Evolutionary conservation across 1,284 basidiomycete genomes (phyloP).

Genomic region (Malassezia sp.): DNA sequence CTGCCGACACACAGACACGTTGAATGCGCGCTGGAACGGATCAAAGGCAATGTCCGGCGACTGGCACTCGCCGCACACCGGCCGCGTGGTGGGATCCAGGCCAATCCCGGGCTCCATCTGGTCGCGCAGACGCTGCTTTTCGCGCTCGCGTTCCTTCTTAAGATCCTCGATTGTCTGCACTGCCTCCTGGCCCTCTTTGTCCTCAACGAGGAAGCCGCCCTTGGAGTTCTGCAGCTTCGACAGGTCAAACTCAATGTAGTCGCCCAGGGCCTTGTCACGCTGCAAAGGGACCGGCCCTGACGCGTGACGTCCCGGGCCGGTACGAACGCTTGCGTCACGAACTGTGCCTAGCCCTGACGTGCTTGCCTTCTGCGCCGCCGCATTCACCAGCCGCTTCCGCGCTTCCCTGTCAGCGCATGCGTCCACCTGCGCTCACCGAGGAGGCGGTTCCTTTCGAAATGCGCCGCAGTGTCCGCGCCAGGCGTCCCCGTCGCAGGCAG

Average conservation of each 20-base stretch:
- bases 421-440: too few relatives aligned
- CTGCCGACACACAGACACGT: slow-evolving; percentile 68
- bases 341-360: too few relatives aligned
- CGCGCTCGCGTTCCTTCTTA: slow-evolving; percentile 36
- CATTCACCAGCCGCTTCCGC: too few relatives aligned
- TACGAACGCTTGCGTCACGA: too few relatives aligned
- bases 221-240: slow-evolving; percentile 40
- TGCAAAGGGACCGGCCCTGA: too few relatives aligned
- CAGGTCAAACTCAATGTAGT: slow-evolving; percentile 46
- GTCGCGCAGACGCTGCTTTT: slow-evolving; percentile 31
- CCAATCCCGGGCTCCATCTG: slow-evolving; percentile 34
- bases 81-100: slow-evolving; percentile 28
- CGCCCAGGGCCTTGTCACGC: slow-evolving; percentile 35
- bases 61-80: slow-evolving; percentile 31
- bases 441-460: too few relatives aligned
- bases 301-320: too few relatives aligned
- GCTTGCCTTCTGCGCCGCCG: too few relatives aligned
- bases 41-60: slow-evolving; percentile 34
- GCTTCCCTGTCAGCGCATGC: too few relatives aligned
- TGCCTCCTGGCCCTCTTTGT: slow-evolving; percentile 18
- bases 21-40: slow-evolving; percentile 33
- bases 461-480: too few relatives aligned
- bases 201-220: slow-evolving; percentile 43
- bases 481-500: too few relatives aligned
- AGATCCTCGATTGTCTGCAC: slow-evolving; percentile 33